Percentiles rank a stretch among this genome's conserved stretches.
Evolutionary conservation across 305 asterid genomes (phyloP).

Genomic region (Fraxinus xanthoxyloides): DNA sequence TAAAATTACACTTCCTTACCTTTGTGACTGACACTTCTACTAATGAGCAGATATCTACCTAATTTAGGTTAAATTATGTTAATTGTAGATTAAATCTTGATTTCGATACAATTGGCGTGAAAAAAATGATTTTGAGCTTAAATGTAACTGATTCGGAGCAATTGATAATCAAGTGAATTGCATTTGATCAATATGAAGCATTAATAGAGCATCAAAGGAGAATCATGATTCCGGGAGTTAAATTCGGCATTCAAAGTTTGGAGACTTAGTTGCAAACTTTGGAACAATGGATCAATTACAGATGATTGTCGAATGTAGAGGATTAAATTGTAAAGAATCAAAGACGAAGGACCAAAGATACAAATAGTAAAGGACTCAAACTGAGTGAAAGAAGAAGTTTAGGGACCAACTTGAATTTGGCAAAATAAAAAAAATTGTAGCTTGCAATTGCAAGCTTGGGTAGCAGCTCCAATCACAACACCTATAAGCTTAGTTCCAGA

Average conservation of each 20-base stretch:
- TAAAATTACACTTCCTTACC: not conserved
- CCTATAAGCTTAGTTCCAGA: not conserved
- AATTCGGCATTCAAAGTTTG: not conserved
- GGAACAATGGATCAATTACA: not conserved
- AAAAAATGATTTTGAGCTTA: not conserved
- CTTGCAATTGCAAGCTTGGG: too few species aligned
- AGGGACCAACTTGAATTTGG: not conserved
- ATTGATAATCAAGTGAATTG: not conserved
- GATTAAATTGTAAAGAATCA: too few species aligned
- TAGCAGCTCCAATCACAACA: not conserved
- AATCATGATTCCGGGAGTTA: not conserved
- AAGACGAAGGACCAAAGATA: not conserved
- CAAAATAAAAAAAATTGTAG: too few species aligned
- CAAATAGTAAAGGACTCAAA: not conserved
- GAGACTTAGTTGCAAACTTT: not conserved
- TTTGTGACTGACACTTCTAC: not conserved
- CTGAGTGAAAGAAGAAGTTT: not conserved
- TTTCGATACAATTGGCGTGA: not conserved
- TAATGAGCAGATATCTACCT: not conserved
- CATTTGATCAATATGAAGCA: not conserved
- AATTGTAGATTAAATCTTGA: not conserved
- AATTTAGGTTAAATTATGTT: not conserved
- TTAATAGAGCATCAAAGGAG: not conserved
- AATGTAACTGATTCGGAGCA: not conserved
- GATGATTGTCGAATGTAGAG: not conserved